Evolutionary conservation across 306 rosid genomes (phyloP).

Genomic region (Sicyos baderoa): DNA sequence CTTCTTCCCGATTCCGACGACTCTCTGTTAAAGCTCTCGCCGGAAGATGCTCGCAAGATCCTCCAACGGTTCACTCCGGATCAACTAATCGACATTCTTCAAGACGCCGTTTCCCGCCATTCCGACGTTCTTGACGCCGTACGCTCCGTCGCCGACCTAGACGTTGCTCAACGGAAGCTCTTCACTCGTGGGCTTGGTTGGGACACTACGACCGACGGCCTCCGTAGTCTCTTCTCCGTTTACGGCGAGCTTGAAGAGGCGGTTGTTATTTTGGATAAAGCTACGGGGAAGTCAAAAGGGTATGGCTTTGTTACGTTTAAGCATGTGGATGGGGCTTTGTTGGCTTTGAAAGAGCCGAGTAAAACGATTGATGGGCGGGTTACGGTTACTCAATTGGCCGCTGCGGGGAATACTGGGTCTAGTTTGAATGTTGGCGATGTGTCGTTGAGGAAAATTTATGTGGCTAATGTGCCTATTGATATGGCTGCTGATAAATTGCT

Average conservation of each 20-base stretch:
- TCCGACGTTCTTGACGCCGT: conserved; percentile 64
- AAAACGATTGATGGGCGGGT: conserved; percentile 90
- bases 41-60: conserved; percentile 62
- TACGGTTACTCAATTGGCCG: conserved; percentile 86
- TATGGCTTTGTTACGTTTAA: conserved; percentile 79
- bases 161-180: conserved; percentile 74
- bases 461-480: conserved; percentile 76
- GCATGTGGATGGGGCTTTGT: conserved; percentile 74
- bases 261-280: conserved; percentile 73
- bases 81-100: conserved; percentile 63
- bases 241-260: conserved; percentile 93
- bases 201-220: conserved; percentile 89
- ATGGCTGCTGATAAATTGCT: conserved; percentile 64
- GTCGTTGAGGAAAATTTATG: conserved; percentile 65
- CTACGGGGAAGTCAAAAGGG: conserved; percentile 77
- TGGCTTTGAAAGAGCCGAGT: conserved; percentile 86
- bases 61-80: conserved; percentile 62
- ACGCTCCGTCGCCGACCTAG: conserved; percentile 57
- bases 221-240: conserved; percentile 70
- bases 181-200: conserved; percentile 91
- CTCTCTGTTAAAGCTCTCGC: conserved; percentile 26
- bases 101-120: conserved; percentile 57
- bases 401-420: conserved; percentile 48
- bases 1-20: conserved; percentile 20
- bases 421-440: conserved; percentile 33